Percentiles rank a stretch among this genome's conserved stretches.
These are phyloP conservation scores for Ehretia macrophylla DNA, from an alignment of 257 asterid species.

Conservation along the genomic window DNA sequence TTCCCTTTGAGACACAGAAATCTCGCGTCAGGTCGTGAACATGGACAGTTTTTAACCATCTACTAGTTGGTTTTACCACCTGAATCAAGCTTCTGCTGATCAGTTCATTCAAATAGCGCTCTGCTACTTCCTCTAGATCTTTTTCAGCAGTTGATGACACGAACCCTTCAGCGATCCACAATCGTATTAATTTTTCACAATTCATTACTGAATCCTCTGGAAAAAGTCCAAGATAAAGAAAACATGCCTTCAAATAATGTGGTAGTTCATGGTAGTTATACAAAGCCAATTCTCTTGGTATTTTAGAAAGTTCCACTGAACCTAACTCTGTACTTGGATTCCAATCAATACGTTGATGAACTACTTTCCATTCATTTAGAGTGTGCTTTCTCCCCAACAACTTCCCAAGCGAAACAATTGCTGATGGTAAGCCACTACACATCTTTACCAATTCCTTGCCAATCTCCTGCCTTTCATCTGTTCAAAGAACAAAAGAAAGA, in stretches of 20 bases:
- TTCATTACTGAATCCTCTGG: slow-evolving; percentile 10
- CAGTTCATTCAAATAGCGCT: slow-evolving; percentile 11
- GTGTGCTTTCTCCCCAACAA: neutral
- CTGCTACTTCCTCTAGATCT: slow-evolving; percentile 6
- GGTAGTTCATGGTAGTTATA: slow-evolving; percentile 15
- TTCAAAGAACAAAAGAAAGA: no score
- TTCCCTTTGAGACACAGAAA: slow-evolving; percentile 10
- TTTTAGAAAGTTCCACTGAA: neutral
- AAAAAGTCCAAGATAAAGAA: slow-evolving; percentile 30
- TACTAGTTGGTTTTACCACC: neutral
- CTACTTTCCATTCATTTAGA: neutral
- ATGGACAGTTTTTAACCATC: slow-evolving; percentile 2
- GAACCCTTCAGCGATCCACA: slow-evolving; percentile 30
- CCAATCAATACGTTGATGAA: no score
- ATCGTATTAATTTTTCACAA: slow-evolving; percentile 4
- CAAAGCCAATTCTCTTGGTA: neutral
- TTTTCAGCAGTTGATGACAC: neutral
- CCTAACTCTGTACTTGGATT: neutral
- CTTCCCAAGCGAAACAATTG: neutral
- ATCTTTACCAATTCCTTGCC: neutral
- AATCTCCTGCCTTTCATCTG: no score
- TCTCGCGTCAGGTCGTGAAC: slow-evolving; percentile 11
- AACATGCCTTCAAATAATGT: slow-evolving; percentile 17
- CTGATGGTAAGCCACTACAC: slow-evolving; percentile 11
- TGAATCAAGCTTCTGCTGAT: neutral